These are phyloP conservation scores for Ogataea dorogensis DNA, from an alignment of 805 yeast species.

Conservation along the genomic window DNA sequence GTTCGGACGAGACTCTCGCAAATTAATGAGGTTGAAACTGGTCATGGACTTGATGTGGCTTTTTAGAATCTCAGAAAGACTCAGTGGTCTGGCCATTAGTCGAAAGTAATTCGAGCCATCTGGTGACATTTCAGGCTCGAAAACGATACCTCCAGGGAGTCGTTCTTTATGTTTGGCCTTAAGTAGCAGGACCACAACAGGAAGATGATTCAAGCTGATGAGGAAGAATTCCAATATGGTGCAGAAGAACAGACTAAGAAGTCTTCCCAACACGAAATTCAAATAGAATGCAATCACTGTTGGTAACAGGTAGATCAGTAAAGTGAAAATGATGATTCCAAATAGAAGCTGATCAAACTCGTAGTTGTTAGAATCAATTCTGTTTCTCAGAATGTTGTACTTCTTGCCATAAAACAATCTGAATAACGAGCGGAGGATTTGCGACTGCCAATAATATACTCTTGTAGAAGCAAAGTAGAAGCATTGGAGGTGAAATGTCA, in stretches of 20 bases:
- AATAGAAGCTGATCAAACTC: conserved; percentile 82
- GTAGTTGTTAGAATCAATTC: conserved; percentile 83
- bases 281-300: conserved; percentile 84
- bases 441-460: conserved; percentile 72
- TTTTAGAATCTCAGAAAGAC: conserved; percentile 25
- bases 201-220: conserved; percentile 76
- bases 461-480: conserved; percentile 79
- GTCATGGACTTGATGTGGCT: conserved; percentile 32
- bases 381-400: conserved; percentile 74
- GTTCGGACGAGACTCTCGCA: conserved; percentile 15
- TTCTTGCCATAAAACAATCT: conserved; percentile 88
- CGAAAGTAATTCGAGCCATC: conserved; percentile 16
- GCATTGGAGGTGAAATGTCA: conserved; percentile 70
- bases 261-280: conserved; percentile 61
- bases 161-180: conserved; percentile 75
- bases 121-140: conserved; percentile 23
- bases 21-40: conserved; percentile 29
- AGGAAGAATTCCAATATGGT: conserved; percentile 58
- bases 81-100: conserved; percentile 29
- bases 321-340: conserved; percentile 86
- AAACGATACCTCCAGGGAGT: conserved; percentile 51
- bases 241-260: conserved; percentile 46
- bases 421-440: conserved; percentile 67
- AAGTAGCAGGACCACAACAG: conserved; percentile 77
- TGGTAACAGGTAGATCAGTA: conserved; percentile 75